These are phyloP conservation scores for Solanum rostratum DNA, from an alignment of 257 asterid genomes.

Conservation along the genomic window DNA sequence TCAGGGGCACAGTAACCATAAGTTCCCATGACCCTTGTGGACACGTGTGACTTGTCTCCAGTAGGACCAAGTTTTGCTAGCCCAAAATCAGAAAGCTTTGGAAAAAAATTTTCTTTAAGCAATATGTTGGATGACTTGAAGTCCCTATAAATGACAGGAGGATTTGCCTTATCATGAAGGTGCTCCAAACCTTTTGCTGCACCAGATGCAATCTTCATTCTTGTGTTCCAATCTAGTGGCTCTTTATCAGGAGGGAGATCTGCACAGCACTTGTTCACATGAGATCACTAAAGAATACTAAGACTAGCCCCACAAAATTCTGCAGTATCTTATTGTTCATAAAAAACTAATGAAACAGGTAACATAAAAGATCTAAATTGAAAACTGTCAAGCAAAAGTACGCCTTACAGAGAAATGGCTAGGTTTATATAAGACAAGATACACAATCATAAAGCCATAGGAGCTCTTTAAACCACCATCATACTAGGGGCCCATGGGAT, in stretches of 20 bases:
- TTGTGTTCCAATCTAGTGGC: constrained; percentile 95
- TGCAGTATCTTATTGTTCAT: background rate
- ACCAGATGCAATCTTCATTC: constrained; percentile 99
- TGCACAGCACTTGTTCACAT: constrained; percentile 9
- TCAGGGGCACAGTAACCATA: constrained; percentile 99
- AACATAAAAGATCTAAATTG: background rate
- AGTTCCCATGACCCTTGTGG: constrained; percentile 99
- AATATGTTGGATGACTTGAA: constrained; percentile 95
- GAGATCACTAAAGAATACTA: background rate
- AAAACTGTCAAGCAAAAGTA: background rate
- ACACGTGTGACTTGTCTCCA: constrained; percentile 96
- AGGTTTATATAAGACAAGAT: background rate
- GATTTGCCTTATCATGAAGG: constrained; percentile 96
- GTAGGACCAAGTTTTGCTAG: constrained; percentile 99
- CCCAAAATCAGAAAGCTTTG: constrained; percentile 95
- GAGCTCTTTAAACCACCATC: background rate
- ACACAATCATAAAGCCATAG: background rate
- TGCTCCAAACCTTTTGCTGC: constrained; percentile 98
- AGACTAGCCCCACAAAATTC: background rate
- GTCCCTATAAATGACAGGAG: constrained; percentile 94
- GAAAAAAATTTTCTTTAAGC: constrained; percentile 66
- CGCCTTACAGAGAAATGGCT: background rate
- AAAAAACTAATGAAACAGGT: background rate
- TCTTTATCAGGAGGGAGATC: constrained; percentile 86
- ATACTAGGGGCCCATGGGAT: background rate